A percentile compares a stretch with the other conserved stretches of the same genome.
These are phyloP conservation scores for Euclidium syriacum DNA, from an alignment of 345 rosid species.

Conservation along the genomic window DNA sequence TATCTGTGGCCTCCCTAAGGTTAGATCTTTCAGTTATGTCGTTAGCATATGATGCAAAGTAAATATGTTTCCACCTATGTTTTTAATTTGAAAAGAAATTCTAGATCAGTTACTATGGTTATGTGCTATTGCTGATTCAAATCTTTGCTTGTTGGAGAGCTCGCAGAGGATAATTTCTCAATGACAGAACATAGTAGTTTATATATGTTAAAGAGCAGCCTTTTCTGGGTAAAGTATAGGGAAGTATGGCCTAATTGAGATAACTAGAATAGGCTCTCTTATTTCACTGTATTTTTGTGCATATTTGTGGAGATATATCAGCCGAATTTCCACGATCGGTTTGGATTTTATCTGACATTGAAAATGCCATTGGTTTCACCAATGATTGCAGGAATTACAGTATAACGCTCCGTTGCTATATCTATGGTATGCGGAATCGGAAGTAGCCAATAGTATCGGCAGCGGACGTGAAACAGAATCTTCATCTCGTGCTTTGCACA, in stretches of 20 bases:
- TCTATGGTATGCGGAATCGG: slow-evolving; percentile 89
- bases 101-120: not conserved
- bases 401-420: slow-evolving; percentile 61
- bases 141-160: not conserved
- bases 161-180: not conserved
- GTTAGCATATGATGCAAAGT: not conserved
- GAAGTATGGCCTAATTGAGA: slow-evolving; percentile 15
- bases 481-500: slow-evolving; percentile 58
- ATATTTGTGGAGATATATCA: not conserved
- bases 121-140: not conserved
- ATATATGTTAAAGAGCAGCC: not conserved
- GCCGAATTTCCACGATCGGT: not conserved
- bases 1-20: slow-evolving; percentile 64
- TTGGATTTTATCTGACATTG: not conserved
- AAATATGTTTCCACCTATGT: slow-evolving; percentile 6
- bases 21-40: slow-evolving; percentile 29
- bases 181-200: slow-evolving; percentile 6
- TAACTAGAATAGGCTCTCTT: slow-evolving; percentile 4
- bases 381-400: slow-evolving; percentile 53
- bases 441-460: slow-evolving; percentile 41
- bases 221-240: not conserved
- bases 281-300: not conserved
- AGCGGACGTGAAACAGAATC: slow-evolving; percentile 45
- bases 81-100: not conserved
- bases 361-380: slow-evolving; percentile 8